These are phyloP conservation scores for Neoscytalidium dimidiatum DNA, from an alignment of 2,329 filamentous ascomycete species.

Conservation along the genomic window DNA sequence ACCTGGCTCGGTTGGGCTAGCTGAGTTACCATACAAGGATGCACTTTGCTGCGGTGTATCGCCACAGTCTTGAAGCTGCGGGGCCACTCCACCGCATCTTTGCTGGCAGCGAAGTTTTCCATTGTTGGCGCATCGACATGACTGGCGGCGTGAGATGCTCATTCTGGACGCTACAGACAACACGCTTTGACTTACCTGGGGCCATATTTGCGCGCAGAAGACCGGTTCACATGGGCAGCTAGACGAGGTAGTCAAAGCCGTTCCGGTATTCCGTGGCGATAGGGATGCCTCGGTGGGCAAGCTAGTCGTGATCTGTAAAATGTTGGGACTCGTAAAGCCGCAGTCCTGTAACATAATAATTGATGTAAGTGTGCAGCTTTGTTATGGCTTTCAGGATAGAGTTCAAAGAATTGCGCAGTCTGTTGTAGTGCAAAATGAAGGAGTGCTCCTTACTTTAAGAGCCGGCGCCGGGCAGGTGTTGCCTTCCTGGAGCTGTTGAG, in stretches of 20 bases:
- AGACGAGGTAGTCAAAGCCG: background rate
- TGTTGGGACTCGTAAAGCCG: background rate
- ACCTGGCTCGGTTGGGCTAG: background rate
- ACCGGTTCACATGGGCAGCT: background rate
- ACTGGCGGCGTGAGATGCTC: background rate
- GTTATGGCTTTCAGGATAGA: background rate
- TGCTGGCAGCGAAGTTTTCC: background rate
- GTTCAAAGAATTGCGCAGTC: no score
- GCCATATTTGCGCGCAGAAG: conserved; percentile 1
- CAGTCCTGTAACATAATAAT: background rate
- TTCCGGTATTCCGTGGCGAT: background rate
- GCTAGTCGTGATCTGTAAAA: no score
- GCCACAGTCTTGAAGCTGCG: background rate
- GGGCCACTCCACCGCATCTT: background rate
- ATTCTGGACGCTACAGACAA: no score
- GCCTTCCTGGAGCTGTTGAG: background rate
- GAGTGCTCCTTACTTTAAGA: background rate
- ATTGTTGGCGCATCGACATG: background rate
- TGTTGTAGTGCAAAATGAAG: background rate
- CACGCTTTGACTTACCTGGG: background rate
- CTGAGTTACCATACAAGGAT: background rate
- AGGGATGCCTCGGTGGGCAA: background rate
- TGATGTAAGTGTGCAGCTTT: background rate
- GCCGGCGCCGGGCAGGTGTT: background rate
- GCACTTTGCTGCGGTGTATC: background rate